Evolutionary conservation across 257 asterid species (phyloP), one percentile per base, ranked within the genome.

Genomic region (Apocynum venetum): DNA sequence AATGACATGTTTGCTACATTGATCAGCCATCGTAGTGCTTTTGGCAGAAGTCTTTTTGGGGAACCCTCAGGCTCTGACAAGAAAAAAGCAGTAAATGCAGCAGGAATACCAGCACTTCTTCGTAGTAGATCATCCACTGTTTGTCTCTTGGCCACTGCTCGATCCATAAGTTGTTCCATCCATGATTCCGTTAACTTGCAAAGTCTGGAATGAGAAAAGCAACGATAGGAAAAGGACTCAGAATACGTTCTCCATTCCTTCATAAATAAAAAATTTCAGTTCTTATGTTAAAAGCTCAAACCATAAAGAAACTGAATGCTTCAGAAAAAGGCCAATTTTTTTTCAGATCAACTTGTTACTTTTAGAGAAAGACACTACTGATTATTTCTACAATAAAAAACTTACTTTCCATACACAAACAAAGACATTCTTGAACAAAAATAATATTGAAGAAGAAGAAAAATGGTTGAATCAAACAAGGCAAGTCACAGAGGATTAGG

Each of bases 31-130:
- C 86, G 84, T 15, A 95, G 80, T 59, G 99, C 98, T 86, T 87
- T 90, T 55, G 99, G 98, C 72, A 95, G 91, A 75, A 95, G 90
- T 79, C 88, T 88, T 84, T 95, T 95, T 66, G 99, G 99, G 78
- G 97, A 83, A 80, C 98, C 99, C 89, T 91, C 96, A 0, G 99
- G 99, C 86, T 95, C 99, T 35, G 99, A 88, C 75, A 95, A 96
- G 82, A 95, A 95, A 82, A 95, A 89, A 31, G 99, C 98, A 80
- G 87, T 89, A 86, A 91, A 95, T 84, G 99, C 98, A 60, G 98
- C 98, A 57, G 99, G 99, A 81, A 95, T 93, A 53, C 99, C 99
- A 36, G 99, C 99, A 93, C 99, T 95, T 89, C 99, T 93, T 83
- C 99, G 87, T 78, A 95, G 86, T 61, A 95, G 92, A 86, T 95